Evolutionary conservation across 768 basidiomycete genomes (phyloP), one percentile per base, ranked within the genome.

Genomic region (Terana coerulea): DNA sequence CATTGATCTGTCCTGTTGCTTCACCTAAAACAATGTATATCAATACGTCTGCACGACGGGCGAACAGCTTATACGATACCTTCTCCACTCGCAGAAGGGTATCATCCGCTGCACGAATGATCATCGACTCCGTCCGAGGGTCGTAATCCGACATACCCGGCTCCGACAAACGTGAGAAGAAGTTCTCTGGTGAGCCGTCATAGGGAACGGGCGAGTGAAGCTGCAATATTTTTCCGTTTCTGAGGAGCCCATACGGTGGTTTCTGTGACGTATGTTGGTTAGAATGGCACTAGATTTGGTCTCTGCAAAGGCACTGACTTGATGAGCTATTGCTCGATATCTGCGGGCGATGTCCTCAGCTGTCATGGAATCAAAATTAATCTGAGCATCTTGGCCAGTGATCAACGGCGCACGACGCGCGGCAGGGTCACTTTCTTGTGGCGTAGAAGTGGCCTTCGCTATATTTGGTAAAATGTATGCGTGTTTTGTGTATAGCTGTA

Each of bases 311-410:
- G 21, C 14, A 46, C 61, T 21, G 52, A 85, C 84, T 68, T 92
- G 89, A 57, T 91, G 88, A 8, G 74, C 72, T 34, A 91, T 79
- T 0, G 81, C 90, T 26, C 82, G 74, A 59, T 83, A 75, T 3
- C 77, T 69, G 17, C 79, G 68, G 6, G 75, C 72, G 22, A 92
- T 74, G 11, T 71, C 66, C 19, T 71, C 65, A 1, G 88, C 87
- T 8, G 78, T 72, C 75, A 83, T 80, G 1, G 62, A 68, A 0
- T 59, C 50, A 59, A 88, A 91, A 56, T 86, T 72, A 29, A 91
- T 65, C 0, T 71, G 60, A 0, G 81, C 77, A 53, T 82, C 77
- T 14, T 67, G 62, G 3, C 73, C 63, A 0, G 71, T 76, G 57
- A 94, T 86, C 35, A 77, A 67, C 0, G 83, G 77, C 0, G 92